phyloP scores from a whole-genome alignment of 2,329 filamentous ascomycete species.

The Aspergillus transmontanensis region DNA sequence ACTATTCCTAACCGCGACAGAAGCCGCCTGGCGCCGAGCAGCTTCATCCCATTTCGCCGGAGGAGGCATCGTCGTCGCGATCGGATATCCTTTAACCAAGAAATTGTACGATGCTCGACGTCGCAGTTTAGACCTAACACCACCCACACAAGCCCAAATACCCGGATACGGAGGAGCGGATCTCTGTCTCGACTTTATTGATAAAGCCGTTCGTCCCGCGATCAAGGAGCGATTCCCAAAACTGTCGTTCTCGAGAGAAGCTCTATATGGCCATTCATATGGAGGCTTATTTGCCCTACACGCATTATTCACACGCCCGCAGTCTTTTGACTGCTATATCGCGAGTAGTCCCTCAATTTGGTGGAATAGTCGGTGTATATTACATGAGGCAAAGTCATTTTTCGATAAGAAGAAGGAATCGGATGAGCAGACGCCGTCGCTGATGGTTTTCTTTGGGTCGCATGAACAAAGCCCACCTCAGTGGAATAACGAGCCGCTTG shows the following conservation, averaged over 20 bases:
- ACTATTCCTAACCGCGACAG: constrained; percentile 26
- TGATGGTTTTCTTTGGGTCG: constrained; percentile 32
- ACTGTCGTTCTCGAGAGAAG: constrained; percentile 38
- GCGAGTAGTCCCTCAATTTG: constrained; percentile 53
- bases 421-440: constrained; percentile 23
- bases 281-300: constrained; percentile 54
- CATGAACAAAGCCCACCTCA: constrained; percentile 35
- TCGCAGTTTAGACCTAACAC: neutral
- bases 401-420: constrained; percentile 16
- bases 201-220: neutral
- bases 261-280: constrained; percentile 54
- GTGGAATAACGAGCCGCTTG: constrained; percentile 33
- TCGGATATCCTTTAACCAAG: constrained; percentile 23
- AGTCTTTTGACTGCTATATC: constrained; percentile 50
- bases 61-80: constrained; percentile 24
- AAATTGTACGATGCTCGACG: neutral
- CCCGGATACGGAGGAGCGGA: neutral
- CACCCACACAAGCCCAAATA: neutral
- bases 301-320: constrained; percentile 45
- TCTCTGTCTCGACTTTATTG: neutral
- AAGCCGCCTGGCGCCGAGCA: constrained; percentile 23
- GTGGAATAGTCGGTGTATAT: constrained; percentile 50
- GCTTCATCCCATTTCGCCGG: constrained; percentile 16
- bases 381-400: constrained; percentile 36
- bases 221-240: neutral